Conservation (phyloP, 306 rosid species). For the Cucurbita maxima region DNA sequence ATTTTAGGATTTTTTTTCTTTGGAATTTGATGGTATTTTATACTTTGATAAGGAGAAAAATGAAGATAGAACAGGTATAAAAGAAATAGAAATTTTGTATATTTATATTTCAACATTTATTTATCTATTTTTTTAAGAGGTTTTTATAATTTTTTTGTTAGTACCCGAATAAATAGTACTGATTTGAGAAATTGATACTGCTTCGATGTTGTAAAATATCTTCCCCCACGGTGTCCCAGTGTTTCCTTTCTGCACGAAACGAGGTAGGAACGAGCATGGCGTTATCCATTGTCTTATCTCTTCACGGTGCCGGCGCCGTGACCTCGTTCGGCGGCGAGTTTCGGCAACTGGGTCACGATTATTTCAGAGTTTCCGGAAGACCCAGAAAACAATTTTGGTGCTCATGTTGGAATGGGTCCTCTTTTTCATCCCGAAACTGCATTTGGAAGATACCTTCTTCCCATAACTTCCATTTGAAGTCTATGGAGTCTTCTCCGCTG, state of each 20-base stretch:
- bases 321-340: slow-evolving; percentile 12
- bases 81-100: no score
- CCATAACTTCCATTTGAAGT: slow-evolving; percentile 12
- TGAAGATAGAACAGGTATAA: no score
- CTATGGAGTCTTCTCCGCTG: slow-evolving; percentile 11
- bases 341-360: slow-evolving; percentile 16
- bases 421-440: slow-evolving; percentile 13
- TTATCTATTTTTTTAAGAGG: no score
- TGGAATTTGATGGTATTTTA: no score
- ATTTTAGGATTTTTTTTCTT: no score
- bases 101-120: no score
- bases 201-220: not conserved
- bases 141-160: no score
- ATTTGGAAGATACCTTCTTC: slow-evolving; percentile 15
- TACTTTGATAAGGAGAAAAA: no score
- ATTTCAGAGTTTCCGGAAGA: slow-evolving; percentile 11
- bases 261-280: slow-evolving; percentile 23
- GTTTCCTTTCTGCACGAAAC: not conserved
- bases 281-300: slow-evolving; percentile 29
- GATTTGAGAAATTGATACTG: not conserved
- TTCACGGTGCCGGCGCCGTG: slow-evolving; percentile 12
- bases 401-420: slow-evolving; percentile 11
- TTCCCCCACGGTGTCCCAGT: not conserved
- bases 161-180: no score
- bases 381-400: slow-evolving; percentile 14